Base-by-base conservation (phyloP, 1,284 basidiomycete species). In the Fistulinella staudtii region DNA sequence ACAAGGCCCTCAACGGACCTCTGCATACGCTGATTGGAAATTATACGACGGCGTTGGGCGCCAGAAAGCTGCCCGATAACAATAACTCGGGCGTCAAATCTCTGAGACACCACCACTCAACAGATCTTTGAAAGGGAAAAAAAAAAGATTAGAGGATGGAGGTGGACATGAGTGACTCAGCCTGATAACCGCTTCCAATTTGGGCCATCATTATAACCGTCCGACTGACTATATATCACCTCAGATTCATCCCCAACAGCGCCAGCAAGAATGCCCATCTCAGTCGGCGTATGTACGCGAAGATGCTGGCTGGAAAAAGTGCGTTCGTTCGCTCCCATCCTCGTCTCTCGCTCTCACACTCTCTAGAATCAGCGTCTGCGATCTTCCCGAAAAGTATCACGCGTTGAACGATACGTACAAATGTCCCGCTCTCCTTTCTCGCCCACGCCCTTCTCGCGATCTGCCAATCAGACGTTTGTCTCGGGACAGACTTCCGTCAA, bases 401-500 rank as follows among this genome's bases (percentile, higher is more conserved):
- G 58, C 70, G 8, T 71, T 98, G 15, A 67, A 74, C 50, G 60
- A 64, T 21, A 79, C 85, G 30, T 88, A 86, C 55, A 67, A 75
- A 59, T 77, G 89, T 89, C 21, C 33, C 33, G 20, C 15, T 18
- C 8, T 10, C 24, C 36, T 36, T 8, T 23, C 25, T 43, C 11
- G 36, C 36, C 9, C n/a, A 14, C 20, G 7, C 8, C 28, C 25
- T 39, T 40, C 44, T 48, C 49, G 50, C 40, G 30, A 31, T 5
- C 20, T 9, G 1, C n/a, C n/a, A n/a, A n/a, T 9, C 54, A 77
- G 79, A 60, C 20, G 66, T 68, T 97, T 39, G 94, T 99, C 7
- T 82, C 92, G 1, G 95, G 93, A 0, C 95, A 99, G 68, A 98
- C 95, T 0, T 94, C 91, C 1, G 95, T 98, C 46, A 99, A 99